A percentile compares a stretch with the other conserved stretches of the same genome.
Evolutionary conservation across 2,329 filamentous ascomycete species (phyloP).

Genomic region (Hortaea sp.): DNA sequence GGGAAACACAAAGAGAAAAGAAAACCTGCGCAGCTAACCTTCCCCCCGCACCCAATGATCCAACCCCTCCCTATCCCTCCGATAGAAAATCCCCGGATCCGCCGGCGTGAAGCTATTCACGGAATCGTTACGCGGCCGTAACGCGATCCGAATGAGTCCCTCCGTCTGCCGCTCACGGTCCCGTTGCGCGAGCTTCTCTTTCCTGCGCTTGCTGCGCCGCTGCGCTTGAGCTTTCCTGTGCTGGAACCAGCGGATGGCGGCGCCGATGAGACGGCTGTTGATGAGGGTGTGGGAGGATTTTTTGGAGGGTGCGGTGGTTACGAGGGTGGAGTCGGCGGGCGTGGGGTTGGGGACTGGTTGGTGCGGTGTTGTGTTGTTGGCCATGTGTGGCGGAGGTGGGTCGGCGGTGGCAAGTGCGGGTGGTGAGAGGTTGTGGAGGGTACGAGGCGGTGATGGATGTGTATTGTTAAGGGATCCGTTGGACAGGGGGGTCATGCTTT

Average conservation of each 20-base stretch:
- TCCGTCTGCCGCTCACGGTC: slow-evolving; percentile 9
- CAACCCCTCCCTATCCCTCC: slow-evolving; percentile 1
- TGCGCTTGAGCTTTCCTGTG: not conserved
- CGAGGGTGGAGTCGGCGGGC: not conserved
- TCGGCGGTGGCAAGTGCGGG: not conserved
- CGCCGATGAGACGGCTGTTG: not conserved
- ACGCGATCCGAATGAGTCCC: slow-evolving; percentile 9
- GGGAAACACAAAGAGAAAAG: too few species aligned
- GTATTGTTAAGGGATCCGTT: not conserved
- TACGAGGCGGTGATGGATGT: not conserved
- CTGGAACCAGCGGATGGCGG: not conserved
- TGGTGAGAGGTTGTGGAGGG: not conserved
- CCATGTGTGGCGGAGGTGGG: not conserved
- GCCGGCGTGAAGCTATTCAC: slow-evolving; percentile 12
- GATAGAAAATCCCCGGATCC: slow-evolving; percentile 11
- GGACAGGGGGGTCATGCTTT: too few species aligned
- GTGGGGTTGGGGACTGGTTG: not conserved
- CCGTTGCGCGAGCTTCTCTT: slow-evolving; percentile 3
- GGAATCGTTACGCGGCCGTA: slow-evolving; percentile 4
- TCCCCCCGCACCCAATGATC: slow-evolving; percentile 3
- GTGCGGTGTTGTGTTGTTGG: not conserved
- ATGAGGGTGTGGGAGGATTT: not conserved
- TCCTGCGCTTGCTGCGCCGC: not conserved
- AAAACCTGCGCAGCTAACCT: not conserved
- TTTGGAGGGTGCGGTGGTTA: not conserved